phyloP scores from a whole-genome alignment of 176 grass and related monocot genomes.

The Triticum monococcum region DNA sequence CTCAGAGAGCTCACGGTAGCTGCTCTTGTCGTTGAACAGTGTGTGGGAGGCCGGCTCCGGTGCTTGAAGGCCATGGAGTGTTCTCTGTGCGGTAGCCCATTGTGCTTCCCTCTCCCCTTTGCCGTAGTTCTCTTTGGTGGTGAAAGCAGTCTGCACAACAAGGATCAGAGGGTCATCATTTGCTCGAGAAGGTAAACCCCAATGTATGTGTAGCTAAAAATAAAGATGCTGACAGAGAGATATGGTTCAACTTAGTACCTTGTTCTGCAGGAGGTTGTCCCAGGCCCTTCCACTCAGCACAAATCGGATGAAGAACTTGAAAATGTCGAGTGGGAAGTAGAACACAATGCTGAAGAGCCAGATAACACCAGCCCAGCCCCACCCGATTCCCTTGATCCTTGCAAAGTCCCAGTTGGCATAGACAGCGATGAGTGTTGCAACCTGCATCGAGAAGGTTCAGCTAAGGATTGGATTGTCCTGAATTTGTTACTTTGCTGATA shows the following conservation, averaged over 20 bases:
- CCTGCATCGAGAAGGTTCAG: conserved; percentile 38
- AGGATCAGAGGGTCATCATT: background rate
- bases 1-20: conserved; percentile 98
- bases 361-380: conserved; percentile 96
- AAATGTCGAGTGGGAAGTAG: conserved; percentile 74
- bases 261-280: conserved; percentile 91
- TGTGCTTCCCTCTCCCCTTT: conserved; percentile 89
- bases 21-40: conserved; percentile 81
- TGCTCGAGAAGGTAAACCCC: background rate
- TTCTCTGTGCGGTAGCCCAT: conserved; percentile 92
- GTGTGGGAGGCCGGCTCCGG: conserved; percentile 36
- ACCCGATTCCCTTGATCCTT: conserved; percentile 82
- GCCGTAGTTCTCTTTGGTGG: conserved; percentile 96
- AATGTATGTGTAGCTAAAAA: background rate
- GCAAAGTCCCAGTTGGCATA: conserved; percentile 97
- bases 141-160: conserved; percentile 71
- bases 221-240: background rate
- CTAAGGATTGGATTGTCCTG: background rate
- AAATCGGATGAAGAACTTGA: conserved; percentile 96
- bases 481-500: background rate
- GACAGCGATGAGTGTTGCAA: conserved; percentile 77
- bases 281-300: conserved; percentile 89
- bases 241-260: conserved; percentile 40
- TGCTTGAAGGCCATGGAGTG: conserved; percentile 93
- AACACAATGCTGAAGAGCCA: conserved; percentile 95